Evolutionary conservation across 1,284 basidiomycete genomes (phyloP).

Genomic region (Pseudozyma flocculosa): DNA sequence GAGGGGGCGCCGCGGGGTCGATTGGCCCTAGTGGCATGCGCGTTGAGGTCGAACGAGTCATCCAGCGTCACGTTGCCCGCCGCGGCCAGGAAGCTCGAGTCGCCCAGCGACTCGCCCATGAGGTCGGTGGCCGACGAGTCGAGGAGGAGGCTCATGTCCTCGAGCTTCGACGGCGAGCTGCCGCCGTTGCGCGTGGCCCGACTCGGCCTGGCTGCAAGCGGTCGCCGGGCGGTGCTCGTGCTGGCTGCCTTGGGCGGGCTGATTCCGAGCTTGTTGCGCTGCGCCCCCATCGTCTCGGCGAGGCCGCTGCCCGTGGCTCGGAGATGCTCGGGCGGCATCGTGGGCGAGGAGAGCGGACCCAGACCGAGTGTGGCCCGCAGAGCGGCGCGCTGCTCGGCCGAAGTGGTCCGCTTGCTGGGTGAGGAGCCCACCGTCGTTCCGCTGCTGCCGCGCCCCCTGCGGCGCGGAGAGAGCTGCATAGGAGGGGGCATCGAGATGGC

Average conservation of each 20-base stretch:
- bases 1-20: background rate
- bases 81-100: conserved; percentile 19
- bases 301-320: no score
- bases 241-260: no score
- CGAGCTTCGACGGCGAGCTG: conserved; percentile 19
- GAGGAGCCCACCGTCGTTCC: conserved; percentile 3
- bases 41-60: conserved; percentile 25
- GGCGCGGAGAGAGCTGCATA: conserved; percentile 16
- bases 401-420: conserved; percentile 8
- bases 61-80: conserved; percentile 23
- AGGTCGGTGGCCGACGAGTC: conserved; percentile 10
- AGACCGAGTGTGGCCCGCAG: background rate
- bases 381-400: background rate
- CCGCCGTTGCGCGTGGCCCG: no score
- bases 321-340: no score
- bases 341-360: no score
- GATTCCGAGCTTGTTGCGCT: no score
- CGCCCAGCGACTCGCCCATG: conserved; percentile 18
- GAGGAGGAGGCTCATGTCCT: conserved; percentile 17
- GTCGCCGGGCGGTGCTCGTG: no score
- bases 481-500: conserved; percentile 32
- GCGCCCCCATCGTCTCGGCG: no score
- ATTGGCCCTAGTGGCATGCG: no score
- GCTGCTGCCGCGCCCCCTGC: conserved; percentile 16
- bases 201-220: no score